A percentile compares a stretch with the other conserved stretches of the same genome.
Evolutionary conservation across 225 moss, liverwort and hornwort genomes (phyloP).

Genomic region (Takakia lepidozioides): DNA sequence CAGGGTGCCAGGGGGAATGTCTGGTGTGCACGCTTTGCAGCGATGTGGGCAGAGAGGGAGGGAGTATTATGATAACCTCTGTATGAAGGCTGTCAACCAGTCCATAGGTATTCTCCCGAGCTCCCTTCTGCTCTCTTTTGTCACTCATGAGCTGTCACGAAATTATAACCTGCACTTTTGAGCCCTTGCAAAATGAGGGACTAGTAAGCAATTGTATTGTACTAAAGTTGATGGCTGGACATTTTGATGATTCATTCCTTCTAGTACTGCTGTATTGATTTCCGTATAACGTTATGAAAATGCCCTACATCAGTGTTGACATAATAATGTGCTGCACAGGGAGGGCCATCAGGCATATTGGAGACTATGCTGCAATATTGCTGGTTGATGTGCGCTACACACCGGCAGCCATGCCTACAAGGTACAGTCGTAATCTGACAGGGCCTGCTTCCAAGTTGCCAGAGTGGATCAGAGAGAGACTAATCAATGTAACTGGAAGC

Average conservation of each 20-base stretch:
- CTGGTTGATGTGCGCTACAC: constrained; percentile 86
- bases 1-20: constrained; percentile 3
- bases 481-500: constrained; percentile 60
- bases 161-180: neutral
- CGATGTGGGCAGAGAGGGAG: constrained; percentile 61
- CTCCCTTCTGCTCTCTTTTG: too few species aligned
- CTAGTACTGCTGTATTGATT: too few species aligned
- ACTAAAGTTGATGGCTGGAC: too few species aligned
- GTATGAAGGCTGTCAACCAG: constrained; percentile 99
- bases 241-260: too few species aligned
- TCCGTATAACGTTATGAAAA: too few species aligned
- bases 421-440: constrained; percentile 17
- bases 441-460: constrained; percentile 81
- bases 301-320: neutral
- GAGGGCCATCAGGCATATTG: constrained; percentile 83
- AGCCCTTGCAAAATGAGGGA: neutral
- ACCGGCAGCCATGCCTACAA: constrained; percentile 13
- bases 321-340: constrained; percentile 24
- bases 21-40: constrained; percentile 12
- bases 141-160: neutral
- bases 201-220: too few species aligned
- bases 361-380: constrained; percentile 88
- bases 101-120: constrained; percentile 90
- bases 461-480: constrained; percentile 77
- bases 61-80: constrained; percentile 92